Conservation (phyloP, 2,329 filamentous ascomycete genomes). For the Colletotrichum shisoi region DNA sequence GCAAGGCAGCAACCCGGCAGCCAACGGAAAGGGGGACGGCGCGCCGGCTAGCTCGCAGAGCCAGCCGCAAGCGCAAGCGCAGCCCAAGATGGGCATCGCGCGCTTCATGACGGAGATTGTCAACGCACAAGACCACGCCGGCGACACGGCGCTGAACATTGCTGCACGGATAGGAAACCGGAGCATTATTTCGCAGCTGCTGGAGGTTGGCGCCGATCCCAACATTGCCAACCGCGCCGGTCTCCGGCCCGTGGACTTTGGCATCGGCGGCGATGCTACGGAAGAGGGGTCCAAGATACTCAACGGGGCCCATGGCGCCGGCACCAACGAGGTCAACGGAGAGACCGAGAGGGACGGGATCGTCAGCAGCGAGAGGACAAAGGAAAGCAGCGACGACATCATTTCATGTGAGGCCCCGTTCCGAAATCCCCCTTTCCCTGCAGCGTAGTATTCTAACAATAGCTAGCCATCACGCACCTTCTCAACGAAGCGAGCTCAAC, state of each 20-base stretch:
- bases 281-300: slow-evolving; percentile 45
- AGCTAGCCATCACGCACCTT: slow-evolving; percentile 79
- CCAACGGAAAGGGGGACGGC: slow-evolving; percentile 44
- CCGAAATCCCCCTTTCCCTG: background rate
- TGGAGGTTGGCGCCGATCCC: slow-evolving; percentile 95
- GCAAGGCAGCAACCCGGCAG: slow-evolving; percentile 69
- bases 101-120: slow-evolving; percentile 98
- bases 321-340: slow-evolving; percentile 46
- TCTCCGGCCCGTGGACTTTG: slow-evolving; percentile 90
- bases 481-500: slow-evolving; percentile 79
- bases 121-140: slow-evolving; percentile 90
- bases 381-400: slow-evolving; percentile 80
- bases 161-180: slow-evolving; percentile 91
- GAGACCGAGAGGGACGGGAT: slow-evolving; percentile 57
- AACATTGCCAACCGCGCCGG: slow-evolving; percentile 90
- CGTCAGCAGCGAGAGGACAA: slow-evolving; percentile 63
- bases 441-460: slow-evolving; percentile 42
- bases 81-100: slow-evolving; percentile 81
- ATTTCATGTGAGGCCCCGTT: slow-evolving; percentile 70
- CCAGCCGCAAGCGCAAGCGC: slow-evolving; percentile 44
- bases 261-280: slow-evolving; percentile 74
- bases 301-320: slow-evolving; percentile 6
- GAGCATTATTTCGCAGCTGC: slow-evolving; percentile 93
- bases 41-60: slow-evolving; percentile 53
- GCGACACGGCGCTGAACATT: slow-evolving; percentile 93